Evolutionary conservation across 257 asterid genomes (phyloP), one percentile per base, ranked within the genome.

Genomic region (Solanum pimpinellifolium): DNA sequence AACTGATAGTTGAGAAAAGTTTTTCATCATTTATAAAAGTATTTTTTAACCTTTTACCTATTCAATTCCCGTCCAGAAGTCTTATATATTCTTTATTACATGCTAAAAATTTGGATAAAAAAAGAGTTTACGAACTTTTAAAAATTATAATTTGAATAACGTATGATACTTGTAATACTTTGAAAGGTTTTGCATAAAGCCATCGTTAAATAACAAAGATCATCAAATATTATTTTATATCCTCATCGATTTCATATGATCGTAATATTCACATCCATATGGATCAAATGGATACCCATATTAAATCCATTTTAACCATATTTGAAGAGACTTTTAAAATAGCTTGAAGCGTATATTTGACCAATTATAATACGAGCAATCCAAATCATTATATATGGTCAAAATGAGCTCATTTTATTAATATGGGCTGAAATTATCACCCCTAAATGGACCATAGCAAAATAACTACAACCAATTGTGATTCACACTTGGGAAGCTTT

Each of bases 31-130:
- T 39, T 20, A 20, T 56, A 56, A 56, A 56, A 56, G 70, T 59
- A 59, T 59, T 20, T 59, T 59, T 59, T 59, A 20, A 20, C 25
- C 11, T 56, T 56, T 10, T 4, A 56, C 25, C 25, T 23, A 56
- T 0, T n/a, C 65, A 18, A 56, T 56, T 56, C 1, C 0, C n/a
- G n/a, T 3, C 2, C 4, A 7, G 4, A 4, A 1, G 0, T 20
- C 5, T 7, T 56, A 18, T 7, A 56, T 56, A 56, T 56, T 56
- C 39, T 14, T 29, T 68, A 16, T 68, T 14, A 1, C 11, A 31
- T 29, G 6, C 11, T 6, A 27, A 33, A 33, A 3, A 33, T 33
- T 33, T 33, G 5, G 4, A 33, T 33, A 1, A 0, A 0, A 33
- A 33, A 33, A 1, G 1, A 1, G 39, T 6, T n/a, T 62, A 56